Conservation (phyloP, 495 filamentous ascomycete species). For the Aspergillus panamensis region DNA sequence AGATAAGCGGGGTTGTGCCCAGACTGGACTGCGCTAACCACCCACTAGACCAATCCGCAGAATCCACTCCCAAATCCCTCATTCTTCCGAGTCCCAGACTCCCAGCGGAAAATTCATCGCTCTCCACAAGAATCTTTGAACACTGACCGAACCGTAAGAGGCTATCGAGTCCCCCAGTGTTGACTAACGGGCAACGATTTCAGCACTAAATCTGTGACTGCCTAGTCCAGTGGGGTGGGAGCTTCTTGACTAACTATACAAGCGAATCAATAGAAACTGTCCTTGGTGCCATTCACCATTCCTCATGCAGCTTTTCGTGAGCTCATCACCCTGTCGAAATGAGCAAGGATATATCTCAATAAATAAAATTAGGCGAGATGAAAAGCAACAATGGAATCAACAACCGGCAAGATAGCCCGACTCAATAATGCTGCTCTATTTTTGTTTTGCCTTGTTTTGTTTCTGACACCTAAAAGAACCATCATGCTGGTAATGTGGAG, state of each 20-base stretch:
- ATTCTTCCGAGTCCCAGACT: neutral
- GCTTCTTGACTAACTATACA: neutral
- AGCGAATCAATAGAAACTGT: slow-evolving; percentile 1
- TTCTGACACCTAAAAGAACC: no score
- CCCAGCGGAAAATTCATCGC: neutral
- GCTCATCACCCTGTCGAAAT: neutral
- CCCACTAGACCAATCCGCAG: slow-evolving; percentile 3
- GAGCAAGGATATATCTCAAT: neutral
- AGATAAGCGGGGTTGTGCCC: neutral
- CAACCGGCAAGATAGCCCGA: neutral
- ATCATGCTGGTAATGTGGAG: no score
- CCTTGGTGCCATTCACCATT: neutral
- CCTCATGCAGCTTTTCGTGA: neutral
- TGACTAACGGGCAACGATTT: neutral
- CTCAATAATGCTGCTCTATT: neutral
- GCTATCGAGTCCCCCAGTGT: neutral
- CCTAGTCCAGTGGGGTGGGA: neutral
- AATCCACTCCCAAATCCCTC: neutral
- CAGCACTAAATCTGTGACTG: neutral
- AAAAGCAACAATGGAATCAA: neutral
- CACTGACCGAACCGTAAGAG: neutral
- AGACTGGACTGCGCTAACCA: neutral
- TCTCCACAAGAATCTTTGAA: neutral
- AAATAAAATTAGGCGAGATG: neutral
- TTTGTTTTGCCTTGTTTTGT: no score